Base-by-base conservation (phyloP, 2,329 filamentous ascomycete genomes). In the Stagonosporopsis rhizophila region DNA sequence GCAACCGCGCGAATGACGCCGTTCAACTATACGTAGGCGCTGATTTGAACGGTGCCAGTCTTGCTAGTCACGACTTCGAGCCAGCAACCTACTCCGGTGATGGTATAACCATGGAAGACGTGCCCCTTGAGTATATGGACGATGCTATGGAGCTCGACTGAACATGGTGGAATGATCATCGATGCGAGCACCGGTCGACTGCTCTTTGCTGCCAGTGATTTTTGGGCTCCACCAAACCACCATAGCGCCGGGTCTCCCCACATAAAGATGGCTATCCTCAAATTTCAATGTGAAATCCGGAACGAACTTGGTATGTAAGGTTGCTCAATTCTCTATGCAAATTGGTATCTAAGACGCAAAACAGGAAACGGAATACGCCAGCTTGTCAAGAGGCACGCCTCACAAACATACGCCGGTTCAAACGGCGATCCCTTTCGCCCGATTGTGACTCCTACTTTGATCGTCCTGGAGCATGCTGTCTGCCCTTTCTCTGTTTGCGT, bases 1-100 rank as follows among this genome's bases (percentile, higher is more conserved):
- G 90, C 46, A 87, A 88, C 46, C 74, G 78, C 25, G 87, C 83
- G 0, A 87, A 84, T 58, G 56, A 38, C 4, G 54, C 70, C 0
- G 69, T 87, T 1, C 63, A 69, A 42, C 52, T 37, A 20, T 52
- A 61, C 49, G 23, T 35, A 14, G 40, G 58, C 3, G 28, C 48
- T 11, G 40, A 34, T 32, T n/a, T 42, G 4, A 62, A 52, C 23
- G 59, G 50, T 6, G 53, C 45, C 17, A 37, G 20, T 6, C 41
- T 68, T 17, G 64, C 64, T 1, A 66, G 63, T 39, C 53, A 40
- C n/a, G 67, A 70, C 34, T 68, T 70, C 15, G 65, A 69, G 49
- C 55, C 59, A 11, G 50, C 57, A 37, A 5, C 51, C 1, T 57
- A 64, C 32, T 38, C 27, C 8, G 30, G 51, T 19, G 52, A 48